Percentiles rank a stretch among this genome's conserved stretches.
These are phyloP conservation scores for Pulveroboletus sp. DNA, from an alignment of 768 basidiomycete species.

Conservation along the genomic window DNA sequence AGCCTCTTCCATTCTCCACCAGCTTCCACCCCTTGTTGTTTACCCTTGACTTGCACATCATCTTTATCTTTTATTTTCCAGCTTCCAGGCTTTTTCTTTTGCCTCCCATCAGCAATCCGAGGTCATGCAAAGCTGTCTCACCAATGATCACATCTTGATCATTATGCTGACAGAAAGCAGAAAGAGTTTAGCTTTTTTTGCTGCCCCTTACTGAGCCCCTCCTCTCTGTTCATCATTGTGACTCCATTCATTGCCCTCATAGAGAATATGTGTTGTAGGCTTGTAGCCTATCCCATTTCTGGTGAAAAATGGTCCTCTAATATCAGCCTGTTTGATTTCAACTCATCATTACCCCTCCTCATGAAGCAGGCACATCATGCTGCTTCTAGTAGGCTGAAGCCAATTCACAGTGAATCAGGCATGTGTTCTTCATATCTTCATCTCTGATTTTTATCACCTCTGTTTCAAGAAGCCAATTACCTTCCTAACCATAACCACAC, in stretches of 20 bases:
- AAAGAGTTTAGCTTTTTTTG: slow-evolving; percentile 12
- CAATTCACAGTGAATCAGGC: neutral
- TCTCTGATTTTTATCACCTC: neutral
- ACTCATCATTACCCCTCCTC: slow-evolving; percentile 5
- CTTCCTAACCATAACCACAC: slow-evolving; percentile 7
- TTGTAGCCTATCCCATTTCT: neutral
- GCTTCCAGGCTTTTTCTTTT: neutral
- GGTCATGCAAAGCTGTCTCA: slow-evolving; percentile 7
- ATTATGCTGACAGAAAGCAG: slow-evolving; percentile 12
- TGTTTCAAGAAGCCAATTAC: slow-evolving; percentile 18
- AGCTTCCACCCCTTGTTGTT: neutral
- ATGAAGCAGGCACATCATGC: neutral
- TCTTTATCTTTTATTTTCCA: neutral
- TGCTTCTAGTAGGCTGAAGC: neutral
- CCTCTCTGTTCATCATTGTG: neutral
- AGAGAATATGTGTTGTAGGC: slow-evolving; percentile 2
- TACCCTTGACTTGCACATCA: neutral
- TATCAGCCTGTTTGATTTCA: neutral
- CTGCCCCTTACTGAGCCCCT: neutral
- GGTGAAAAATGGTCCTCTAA: neutral
- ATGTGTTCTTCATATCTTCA: slow-evolving; percentile 5
- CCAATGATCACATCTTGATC: slow-evolving; percentile 1
- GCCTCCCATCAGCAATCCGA: slow-evolving; percentile 4
- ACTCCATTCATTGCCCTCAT: slow-evolving; percentile 6
- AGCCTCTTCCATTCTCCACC: neutral